phyloP scores from a whole-genome alignment of 73 alveolate genomes.

The Halteria grandinella region DNA sequence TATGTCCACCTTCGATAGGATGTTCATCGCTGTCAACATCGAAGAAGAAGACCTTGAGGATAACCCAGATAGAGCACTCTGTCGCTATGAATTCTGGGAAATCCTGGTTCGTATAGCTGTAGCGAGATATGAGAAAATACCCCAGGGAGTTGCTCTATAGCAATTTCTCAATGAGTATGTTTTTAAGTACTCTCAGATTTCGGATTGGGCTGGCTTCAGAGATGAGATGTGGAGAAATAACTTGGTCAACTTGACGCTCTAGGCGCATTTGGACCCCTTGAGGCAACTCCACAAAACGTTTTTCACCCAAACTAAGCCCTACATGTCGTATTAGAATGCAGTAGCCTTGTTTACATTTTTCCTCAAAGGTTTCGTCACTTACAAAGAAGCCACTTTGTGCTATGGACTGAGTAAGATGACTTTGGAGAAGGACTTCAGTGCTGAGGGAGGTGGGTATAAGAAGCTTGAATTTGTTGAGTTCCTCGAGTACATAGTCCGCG shows the following conservation, averaged over 20 bases:
- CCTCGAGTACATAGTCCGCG: conserved; percentile 57
- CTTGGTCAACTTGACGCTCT: conserved; percentile 48
- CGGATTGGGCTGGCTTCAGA: conserved; percentile 61
- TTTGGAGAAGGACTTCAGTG: conserved; percentile 55
- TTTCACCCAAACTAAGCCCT: neutral
- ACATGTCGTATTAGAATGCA: conserved; percentile 14
- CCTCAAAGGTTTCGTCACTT: neutral
- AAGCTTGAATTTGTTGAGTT: conserved; percentile 59
- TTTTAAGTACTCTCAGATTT: neutral
- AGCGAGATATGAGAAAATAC: conserved; percentile 44
- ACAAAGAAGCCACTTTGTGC: conserved; percentile 43
- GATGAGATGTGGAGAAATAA: conserved; percentile 53
- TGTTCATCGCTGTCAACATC: conserved; percentile 69
- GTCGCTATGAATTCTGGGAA: conserved; percentile 75
- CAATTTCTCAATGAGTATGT: conserved; percentile 18
- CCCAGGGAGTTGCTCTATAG: neutral
- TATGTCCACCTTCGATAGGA: conserved; percentile 53
- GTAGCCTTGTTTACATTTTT: neutral
- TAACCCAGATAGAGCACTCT: conserved; percentile 61
- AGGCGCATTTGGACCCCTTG: conserved; percentile 48
- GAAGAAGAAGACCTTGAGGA: conserved; percentile 63
- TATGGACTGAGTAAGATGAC: conserved; percentile 66
- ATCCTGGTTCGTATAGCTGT: conserved; percentile 72
- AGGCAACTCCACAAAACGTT: conserved; percentile 16
- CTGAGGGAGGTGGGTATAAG: conserved; percentile 24